Percentiles rank a stretch among this genome's conserved stretches.
These are phyloP conservation scores for Penicillium brasilianum DNA, from an alignment of 2,329 filamentous ascomycete species.

Conservation along the genomic window DNA sequence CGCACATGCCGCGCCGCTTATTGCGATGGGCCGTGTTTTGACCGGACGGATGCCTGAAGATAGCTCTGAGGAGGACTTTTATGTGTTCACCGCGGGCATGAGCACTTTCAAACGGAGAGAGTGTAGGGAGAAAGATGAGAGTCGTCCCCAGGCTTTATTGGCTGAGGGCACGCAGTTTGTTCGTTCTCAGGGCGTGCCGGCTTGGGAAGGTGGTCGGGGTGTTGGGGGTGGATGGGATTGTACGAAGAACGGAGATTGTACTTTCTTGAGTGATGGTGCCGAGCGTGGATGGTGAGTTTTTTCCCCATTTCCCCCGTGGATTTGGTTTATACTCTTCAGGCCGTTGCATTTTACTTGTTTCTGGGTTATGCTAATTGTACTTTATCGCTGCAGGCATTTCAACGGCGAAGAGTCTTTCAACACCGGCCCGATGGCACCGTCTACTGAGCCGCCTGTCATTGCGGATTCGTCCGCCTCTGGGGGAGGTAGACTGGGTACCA, in stretches of 20 bases:
- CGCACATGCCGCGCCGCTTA: slow-evolving; percentile 87
- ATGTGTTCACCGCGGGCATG: slow-evolving; percentile 81
- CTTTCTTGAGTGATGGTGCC: slow-evolving; percentile 76
- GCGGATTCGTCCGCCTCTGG: slow-evolving; percentile 13
- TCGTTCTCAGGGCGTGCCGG: slow-evolving; percentile 34
- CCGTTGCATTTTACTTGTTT: not conserved
- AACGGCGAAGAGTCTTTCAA: slow-evolving; percentile 54
- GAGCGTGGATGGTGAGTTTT: slow-evolving; percentile 81
- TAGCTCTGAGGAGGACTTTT: slow-evolving; percentile 76
- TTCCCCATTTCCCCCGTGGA: slow-evolving; percentile 32
- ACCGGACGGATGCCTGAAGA: slow-evolving; percentile 78
- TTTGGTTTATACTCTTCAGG: slow-evolving; percentile 6
- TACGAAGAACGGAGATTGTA: slow-evolving; percentile 80
- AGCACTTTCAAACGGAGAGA: slow-evolving; percentile 66
- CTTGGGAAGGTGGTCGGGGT: slow-evolving; percentile 65
- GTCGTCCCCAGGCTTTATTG: slow-evolving; percentile 36
- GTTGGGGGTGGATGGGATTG: slow-evolving; percentile 81
- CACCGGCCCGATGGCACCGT: slow-evolving; percentile 38
- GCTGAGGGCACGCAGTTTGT: slow-evolving; percentile 39
- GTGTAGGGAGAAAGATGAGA: slow-evolving; percentile 23
- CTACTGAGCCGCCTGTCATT: slow-evolving; percentile 23
- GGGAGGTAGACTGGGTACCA: slow-evolving; percentile 19
- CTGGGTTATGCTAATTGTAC: slow-evolving; percentile 27
- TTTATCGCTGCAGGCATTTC: slow-evolving; percentile 46
- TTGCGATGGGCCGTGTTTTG: slow-evolving; percentile 80